Base-by-base conservation (phyloP, 306 rosid species). In the Rosa chinensis region DNA sequence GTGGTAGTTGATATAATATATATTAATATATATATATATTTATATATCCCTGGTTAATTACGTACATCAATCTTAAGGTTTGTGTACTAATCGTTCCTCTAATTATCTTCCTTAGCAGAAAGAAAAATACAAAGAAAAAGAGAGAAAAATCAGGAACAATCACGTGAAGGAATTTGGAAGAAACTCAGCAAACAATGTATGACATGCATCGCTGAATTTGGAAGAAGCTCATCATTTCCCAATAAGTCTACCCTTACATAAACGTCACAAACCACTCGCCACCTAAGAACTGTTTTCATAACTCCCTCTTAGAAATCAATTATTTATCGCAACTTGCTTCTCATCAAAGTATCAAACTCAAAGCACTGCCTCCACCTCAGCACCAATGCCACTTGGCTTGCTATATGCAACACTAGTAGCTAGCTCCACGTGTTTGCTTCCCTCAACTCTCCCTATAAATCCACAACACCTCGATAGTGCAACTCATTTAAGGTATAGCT, bases 361-460 rank as follows among this genome's bases (percentile, higher is more conserved):
- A n/a, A 58, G 64, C 64, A 58, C 12, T 58, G 20, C 35, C 59
- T 66, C 50, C 61, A 63, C 58, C 40, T 28, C 63, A 72, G 23
- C 62, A 48, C 58, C 32, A 45, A 53, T 81, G 88, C 82, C 91
- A 86, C 89, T 59, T 86, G 89, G 73, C 78, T 43, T 70, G 53
- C 53, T 49, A 49, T 58, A 10, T 21, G 21, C 64, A 55, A 55
- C 0, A 62, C 16, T 10, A 62, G 18, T 10, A 11, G 67, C 67
- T 25, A 25, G 18, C 14, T 58, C 76, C 92, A 89, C 71, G 91
- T 84, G 80, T 84, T 47, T 68, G 78, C 63, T 80, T 86, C 80
- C 79, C 79, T 88, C 59, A 79, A 76, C 70, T 74, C 88, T 88
- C 83, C 83, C 85, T 81, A 78, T 83, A 40, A 61, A 40, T 77